These are phyloP conservation scores for Acrocalymma vagum DNA, from an alignment of 2,329 filamentous ascomycete species.

Conservation along the genomic window DNA sequence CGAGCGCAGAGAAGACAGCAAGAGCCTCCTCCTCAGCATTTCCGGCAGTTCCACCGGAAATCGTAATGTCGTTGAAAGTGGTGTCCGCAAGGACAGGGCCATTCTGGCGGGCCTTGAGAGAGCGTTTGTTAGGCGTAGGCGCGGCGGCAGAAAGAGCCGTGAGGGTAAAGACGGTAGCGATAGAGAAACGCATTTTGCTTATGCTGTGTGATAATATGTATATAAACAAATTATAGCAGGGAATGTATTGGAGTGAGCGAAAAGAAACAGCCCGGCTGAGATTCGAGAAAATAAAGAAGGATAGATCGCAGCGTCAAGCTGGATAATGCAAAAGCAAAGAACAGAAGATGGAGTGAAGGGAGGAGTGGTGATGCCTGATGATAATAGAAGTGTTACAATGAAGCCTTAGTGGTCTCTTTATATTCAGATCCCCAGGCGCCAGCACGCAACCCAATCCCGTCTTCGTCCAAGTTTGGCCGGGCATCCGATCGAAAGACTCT, in stretches of 20 bases:
- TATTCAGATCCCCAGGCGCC: conserved; percentile 2
- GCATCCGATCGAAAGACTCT: conserved; percentile 15
- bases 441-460: conserved; percentile 2
- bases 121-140: conserved; percentile 27
- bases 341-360: conserved; percentile 14
- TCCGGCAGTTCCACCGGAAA: conserved; percentile 61
- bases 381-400: conserved; percentile 25
- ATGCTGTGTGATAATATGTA: conserved; percentile 1
- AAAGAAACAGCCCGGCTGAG: conserved; percentile 37
- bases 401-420: conserved; percentile 17
- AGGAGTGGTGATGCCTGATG: conserved; percentile 21
- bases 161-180: conserved; percentile 35
- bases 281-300: conserved; percentile 15
- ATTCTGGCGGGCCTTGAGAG: conserved; percentile 27
- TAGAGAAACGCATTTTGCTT: conserved; percentile 39
- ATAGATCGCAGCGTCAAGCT: conserved; percentile 40
- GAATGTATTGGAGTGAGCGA: conserved; percentile 11
- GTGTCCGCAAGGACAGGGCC: conserved; percentile 36
- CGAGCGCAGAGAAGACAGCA: conserved; percentile 62
- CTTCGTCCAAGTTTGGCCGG: conserved; percentile 2
- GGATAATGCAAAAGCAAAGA: conserved; percentile 15
- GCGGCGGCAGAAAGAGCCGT: conserved; percentile 33
- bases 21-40: conserved; percentile 64
- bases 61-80: conserved; percentile 54
- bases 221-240: conserved; percentile 1